phyloP scores from a whole-genome alignment of 2,329 filamentous ascomycete species.

The Paracoccidioides lutzii region DNA sequence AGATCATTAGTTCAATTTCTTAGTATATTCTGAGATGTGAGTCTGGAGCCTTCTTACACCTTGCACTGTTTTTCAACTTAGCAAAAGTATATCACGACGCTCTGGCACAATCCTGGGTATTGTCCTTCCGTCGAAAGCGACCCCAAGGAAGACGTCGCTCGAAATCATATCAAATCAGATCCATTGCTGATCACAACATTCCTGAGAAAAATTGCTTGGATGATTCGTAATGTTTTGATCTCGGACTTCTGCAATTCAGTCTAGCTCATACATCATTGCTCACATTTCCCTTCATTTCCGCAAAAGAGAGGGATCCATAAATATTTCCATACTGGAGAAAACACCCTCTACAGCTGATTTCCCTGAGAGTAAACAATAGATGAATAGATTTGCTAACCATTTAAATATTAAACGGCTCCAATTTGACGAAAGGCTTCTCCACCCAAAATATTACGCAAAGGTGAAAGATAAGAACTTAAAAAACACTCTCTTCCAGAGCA shows the following conservation, averaged over 20 bases:
- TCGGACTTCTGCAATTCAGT: too few relatives aligned
- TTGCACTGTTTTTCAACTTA: slow-evolving; percentile 10
- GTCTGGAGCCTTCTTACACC: not conserved
- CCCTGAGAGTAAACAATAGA: too few relatives aligned
- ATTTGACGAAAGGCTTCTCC: too few relatives aligned
- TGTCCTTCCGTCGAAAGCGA: not conserved
- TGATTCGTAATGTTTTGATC: not conserved
- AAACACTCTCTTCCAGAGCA: slow-evolving; percentile 20
- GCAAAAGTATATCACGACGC: slow-evolving; percentile 12
- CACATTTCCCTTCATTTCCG: too few relatives aligned
- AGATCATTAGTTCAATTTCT: slow-evolving; percentile 11
- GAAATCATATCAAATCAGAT: slow-evolving; percentile 14
- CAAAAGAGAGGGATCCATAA: too few relatives aligned
- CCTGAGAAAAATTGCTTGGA: slow-evolving; percentile 12
- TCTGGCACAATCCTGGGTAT: slow-evolving; percentile 14
- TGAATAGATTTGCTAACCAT: too few relatives aligned
- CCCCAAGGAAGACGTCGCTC: slow-evolving; percentile 14
- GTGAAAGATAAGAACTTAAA: slow-evolving; percentile 1
- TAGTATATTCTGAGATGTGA: slow-evolving; percentile 6
- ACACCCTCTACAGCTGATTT: too few relatives aligned
- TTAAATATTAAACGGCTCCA: too few relatives aligned
- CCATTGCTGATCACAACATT: slow-evolving; percentile 20
- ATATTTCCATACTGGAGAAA: too few relatives aligned
- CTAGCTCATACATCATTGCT: too few relatives aligned
- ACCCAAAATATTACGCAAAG: too few relatives aligned